A percentile compares a stretch with the other conserved stretches of the same genome.
Conservation (phyloP, 2,329 filamentous ascomycete genomes). For the Ascochyta viciae-villosae region DNA sequence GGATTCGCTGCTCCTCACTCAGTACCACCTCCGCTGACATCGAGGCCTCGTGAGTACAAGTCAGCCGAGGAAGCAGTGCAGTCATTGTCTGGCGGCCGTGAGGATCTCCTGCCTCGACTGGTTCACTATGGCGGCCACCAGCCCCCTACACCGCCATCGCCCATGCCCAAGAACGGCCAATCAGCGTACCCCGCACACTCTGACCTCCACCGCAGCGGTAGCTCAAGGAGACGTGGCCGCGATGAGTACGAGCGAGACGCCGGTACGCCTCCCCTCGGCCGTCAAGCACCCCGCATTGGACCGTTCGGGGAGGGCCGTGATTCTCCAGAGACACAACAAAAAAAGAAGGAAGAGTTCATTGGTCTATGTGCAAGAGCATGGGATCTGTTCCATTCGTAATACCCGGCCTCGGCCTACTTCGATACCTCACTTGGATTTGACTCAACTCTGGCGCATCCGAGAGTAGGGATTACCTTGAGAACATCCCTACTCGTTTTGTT, state of each 20-base stretch:
- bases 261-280: conserved; percentile 81
- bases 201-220: conserved; percentile 59
- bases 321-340: conserved; percentile 79
- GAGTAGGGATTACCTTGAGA: conserved; percentile 28
- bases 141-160: conserved; percentile 88
- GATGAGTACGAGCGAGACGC: conserved; percentile 92
- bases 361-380: conserved; percentile 86
- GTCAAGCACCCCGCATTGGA: conserved; percentile 59
- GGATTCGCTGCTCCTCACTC: conserved; percentile 67
- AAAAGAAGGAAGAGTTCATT: conserved; percentile 93
- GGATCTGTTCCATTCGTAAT: conserved; percentile 92
- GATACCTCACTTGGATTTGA: conserved; percentile 19
- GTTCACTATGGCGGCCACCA: conserved; percentile 96
- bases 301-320: conserved; percentile 84
- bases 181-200: conserved; percentile 38
- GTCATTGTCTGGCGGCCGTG: conserved; percentile 86
- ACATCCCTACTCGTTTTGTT: conserved; percentile 24
- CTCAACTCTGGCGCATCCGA: conserved; percentile 28
- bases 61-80: conserved; percentile 96
- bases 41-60: conserved; percentile 82
- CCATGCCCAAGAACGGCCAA: conserved; percentile 60
- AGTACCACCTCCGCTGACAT: conserved; percentile 59
- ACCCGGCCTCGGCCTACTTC: conserved; percentile 21
- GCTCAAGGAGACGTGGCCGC: conserved; percentile 75
- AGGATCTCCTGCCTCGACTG: conserved; percentile 89